Percentiles rank a stretch among this genome's conserved stretches.
phyloP scores from a whole-genome alignment of 2,329 filamentous ascomycete genomes.

The Ophiostoma himal-ulmi region DNA sequence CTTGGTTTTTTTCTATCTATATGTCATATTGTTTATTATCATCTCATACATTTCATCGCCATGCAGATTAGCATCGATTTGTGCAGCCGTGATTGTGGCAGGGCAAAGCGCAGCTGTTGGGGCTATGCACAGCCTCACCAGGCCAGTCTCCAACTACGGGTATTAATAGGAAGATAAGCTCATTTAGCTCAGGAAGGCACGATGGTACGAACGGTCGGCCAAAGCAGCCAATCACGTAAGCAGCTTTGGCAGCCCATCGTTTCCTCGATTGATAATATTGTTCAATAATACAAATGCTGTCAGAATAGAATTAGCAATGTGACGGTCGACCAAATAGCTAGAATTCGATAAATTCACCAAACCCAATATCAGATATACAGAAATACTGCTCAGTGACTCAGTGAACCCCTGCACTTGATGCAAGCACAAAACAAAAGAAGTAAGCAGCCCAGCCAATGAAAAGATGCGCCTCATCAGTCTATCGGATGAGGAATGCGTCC shows the following conservation, averaged over 20 bases:
- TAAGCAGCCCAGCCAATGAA: slow-evolving; percentile 6
- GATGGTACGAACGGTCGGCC: not conserved
- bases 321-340: not conserved
- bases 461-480: not conserved
- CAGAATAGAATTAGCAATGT: not conserved
- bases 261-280: not conserved
- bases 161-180: not conserved
- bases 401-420: not conserved
- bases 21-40: not conserved
- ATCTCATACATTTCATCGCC: not conserved
- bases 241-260: not conserved
- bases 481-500: too few relatives aligned
- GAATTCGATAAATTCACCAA: not conserved
- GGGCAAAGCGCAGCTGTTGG: slow-evolving; percentile 4
- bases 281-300: not conserved
- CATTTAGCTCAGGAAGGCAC: too few relatives aligned
- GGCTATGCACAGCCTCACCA: slow-evolving; percentile 14
- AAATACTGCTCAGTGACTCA: not conserved
- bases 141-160: not conserved
- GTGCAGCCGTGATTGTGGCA: slow-evolving; percentile 3
- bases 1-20: not conserved
- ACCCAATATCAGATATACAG: not conserved
- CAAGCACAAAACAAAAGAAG: not conserved
- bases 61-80: not conserved
- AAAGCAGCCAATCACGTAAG: not conserved